phyloP scores from a whole-genome alignment of 1,284 basidiomycete genomes.

The Baeospora myosura region DNA sequence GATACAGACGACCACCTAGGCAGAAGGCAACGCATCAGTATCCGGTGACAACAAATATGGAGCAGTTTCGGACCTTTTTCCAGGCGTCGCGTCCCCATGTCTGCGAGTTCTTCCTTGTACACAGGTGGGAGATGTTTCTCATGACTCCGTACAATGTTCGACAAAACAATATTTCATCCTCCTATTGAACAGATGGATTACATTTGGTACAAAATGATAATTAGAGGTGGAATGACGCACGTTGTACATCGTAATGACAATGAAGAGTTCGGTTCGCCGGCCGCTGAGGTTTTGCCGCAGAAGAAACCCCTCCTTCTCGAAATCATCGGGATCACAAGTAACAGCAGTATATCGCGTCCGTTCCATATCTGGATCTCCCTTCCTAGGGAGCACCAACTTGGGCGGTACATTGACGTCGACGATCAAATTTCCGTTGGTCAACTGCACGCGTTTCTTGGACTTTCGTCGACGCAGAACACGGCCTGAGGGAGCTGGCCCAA shows the following conservation, averaged over 20 bases:
- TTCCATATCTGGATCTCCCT: conserved; percentile 79
- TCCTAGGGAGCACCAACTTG: conserved; percentile 75
- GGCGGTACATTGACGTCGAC: conserved; percentile 82
- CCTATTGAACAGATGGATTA: conserved; percentile 45
- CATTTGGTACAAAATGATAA: conserved; percentile 3
- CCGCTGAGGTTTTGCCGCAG: conserved; percentile 79
- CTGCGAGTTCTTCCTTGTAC: conserved; percentile 87
- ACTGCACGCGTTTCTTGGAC: conserved; percentile 61
- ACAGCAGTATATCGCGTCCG: conserved; percentile 83
- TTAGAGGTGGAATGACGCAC: conserved; percentile 35
- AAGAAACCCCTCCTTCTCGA: conserved; percentile 76
- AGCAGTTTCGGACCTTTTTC: conserved; percentile 71
- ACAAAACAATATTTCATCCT: conserved; percentile 91
- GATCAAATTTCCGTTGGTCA: conserved; percentile 83
- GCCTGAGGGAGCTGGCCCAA: conserved; percentile 79
- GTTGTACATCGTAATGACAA: conserved; percentile 95
- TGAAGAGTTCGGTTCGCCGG: conserved; percentile 86
- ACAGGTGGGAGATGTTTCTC: conserved; percentile 85
- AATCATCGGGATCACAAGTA: conserved; percentile 91
- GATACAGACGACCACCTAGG: conserved; percentile 88
- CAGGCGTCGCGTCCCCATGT: conserved; percentile 96
- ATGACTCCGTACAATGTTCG: conserved; percentile 95
- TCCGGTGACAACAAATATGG: not conserved
- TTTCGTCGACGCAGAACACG: conserved; percentile 70
- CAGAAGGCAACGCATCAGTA: not conserved